phyloP scores from a whole-genome alignment of 2,329 filamentous ascomycete species.

The Nannizziopsis arthrosporioides region DNA sequence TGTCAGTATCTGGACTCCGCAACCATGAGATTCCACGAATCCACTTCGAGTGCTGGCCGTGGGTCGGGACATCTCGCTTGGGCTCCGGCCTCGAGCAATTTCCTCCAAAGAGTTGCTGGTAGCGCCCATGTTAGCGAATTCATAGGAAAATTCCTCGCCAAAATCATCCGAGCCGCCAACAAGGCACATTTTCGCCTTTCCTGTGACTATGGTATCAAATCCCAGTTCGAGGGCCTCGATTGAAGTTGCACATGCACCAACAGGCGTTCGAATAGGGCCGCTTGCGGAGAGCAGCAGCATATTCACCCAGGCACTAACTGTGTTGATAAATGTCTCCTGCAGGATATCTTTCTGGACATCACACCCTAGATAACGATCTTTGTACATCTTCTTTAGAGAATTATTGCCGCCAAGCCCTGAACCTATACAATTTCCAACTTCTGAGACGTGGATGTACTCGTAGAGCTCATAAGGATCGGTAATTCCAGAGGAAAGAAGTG shows the following conservation, averaged over 20 bases:
- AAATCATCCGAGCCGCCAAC: constrained; percentile 30
- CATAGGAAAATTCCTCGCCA: constrained; percentile 25
- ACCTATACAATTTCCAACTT: constrained; percentile 28
- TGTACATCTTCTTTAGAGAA: constrained; percentile 23
- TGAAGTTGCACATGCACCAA: constrained; percentile 30
- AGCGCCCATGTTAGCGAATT: constrained; percentile 30
- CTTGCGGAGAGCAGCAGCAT: constrained; percentile 31
- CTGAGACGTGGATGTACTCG: constrained; percentile 27
- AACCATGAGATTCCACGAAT: constrained; percentile 30
- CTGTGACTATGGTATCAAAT: constrained; percentile 24
- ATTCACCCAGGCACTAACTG: constrained; percentile 31
- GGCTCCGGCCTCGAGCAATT: constrained; percentile 19
- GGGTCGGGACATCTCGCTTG: constrained; percentile 29
- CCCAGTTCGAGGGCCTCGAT: constrained; percentile 30
- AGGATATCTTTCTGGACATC: constrained; percentile 27
- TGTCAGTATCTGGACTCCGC: constrained; percentile 28
- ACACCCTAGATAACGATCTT: constrained; percentile 23
- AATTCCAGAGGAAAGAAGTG: constrained; percentile 26
- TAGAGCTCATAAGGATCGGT: constrained; percentile 24
- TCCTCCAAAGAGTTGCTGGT: constrained; percentile 26
- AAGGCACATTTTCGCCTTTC: constrained; percentile 24
- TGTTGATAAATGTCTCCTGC: constrained; percentile 29
- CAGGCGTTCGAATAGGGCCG: constrained; percentile 28
- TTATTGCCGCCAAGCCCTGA: constrained; percentile 23
- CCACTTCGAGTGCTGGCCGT: constrained; percentile 24